Evolutionary conservation across 805 yeast species (phyloP).

Genomic region (Pichia membranifaciens): DNA sequence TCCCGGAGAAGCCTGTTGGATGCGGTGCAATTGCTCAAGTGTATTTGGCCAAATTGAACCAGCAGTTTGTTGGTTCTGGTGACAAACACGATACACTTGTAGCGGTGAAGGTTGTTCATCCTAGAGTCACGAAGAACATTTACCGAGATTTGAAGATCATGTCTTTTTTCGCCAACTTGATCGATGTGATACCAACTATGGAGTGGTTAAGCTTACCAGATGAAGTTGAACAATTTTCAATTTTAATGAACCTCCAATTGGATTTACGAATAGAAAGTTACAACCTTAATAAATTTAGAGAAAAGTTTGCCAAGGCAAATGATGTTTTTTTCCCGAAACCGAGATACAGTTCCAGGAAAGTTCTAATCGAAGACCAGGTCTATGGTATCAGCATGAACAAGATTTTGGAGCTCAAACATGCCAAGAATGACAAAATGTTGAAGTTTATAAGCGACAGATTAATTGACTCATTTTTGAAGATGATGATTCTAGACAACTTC

Average conservation of each 20-base stretch:
- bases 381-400: conserved; percentile 78
- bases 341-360: conserved; percentile 58
- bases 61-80: conserved; percentile 28
- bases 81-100: conserved; percentile 49
- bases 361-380: conserved; percentile 80
- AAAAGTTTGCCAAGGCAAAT: conserved; percentile 51
- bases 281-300: conserved; percentile 65
- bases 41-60: conserved; percentile 62
- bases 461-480: conserved; percentile 84
- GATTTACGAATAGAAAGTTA: conserved; percentile 87
- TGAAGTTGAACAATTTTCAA: conserved; percentile 83
- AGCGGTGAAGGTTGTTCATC: conserved; percentile 92
- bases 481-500: conserved; percentile 89
- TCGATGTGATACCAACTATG: conserved; percentile 83
- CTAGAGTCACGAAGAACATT: conserved; percentile 66
- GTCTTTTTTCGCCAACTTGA: conserved; percentile 66
- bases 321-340: conserved; percentile 82
- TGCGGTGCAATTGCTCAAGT: conserved; percentile 99
- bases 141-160: conserved; percentile 79
- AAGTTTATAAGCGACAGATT: conserved; percentile 73
- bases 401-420: conserved; percentile 49
- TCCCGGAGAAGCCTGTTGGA: conserved; percentile 73
- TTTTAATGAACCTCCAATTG: conserved; percentile 81
- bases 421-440: conserved; percentile 42
- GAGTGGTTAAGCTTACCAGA: conserved; percentile 96